Evolutionary conservation across 225 moss, liverwort and hornwort genomes (phyloP).

Genomic region (Pseudisothecium myosuroides): DNA sequence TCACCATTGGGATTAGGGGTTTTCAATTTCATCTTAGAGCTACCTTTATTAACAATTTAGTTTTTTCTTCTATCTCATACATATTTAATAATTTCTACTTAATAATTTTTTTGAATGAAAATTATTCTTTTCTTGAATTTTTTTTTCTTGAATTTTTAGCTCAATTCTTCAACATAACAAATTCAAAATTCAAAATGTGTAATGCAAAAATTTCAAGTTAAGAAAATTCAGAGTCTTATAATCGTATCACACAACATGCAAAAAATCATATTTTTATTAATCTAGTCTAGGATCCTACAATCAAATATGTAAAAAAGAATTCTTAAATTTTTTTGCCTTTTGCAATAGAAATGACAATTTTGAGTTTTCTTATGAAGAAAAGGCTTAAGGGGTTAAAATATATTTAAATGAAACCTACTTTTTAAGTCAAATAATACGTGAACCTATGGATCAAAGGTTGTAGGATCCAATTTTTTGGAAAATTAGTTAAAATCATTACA

Average conservation of each 20-base stretch:
- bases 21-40: not conserved
- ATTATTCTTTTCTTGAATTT: not conserved
- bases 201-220: not conserved
- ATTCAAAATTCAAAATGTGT: not conserved
- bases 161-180: not conserved
- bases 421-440: fast-evolving
- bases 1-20: no score
- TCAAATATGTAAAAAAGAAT: not conserved
- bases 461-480: fast-evolving
- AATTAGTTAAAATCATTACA: not conserved
- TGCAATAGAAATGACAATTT: not conserved
- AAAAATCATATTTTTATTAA: not conserved
- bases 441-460: not conserved
- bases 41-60: not conserved
- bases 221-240: not conserved
- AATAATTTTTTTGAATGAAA: not conserved
- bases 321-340: fast-evolving
- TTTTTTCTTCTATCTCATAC: not conserved
- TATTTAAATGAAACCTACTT: not conserved
- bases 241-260: not conserved
- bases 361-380: not conserved
- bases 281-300: fast-evolving
- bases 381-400: not conserved
- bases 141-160: not conserved
- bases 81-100: fast-evolving